phyloP scores from a whole-genome alignment of 768 basidiomycete species.

The Chalciporus piperatus region DNA sequence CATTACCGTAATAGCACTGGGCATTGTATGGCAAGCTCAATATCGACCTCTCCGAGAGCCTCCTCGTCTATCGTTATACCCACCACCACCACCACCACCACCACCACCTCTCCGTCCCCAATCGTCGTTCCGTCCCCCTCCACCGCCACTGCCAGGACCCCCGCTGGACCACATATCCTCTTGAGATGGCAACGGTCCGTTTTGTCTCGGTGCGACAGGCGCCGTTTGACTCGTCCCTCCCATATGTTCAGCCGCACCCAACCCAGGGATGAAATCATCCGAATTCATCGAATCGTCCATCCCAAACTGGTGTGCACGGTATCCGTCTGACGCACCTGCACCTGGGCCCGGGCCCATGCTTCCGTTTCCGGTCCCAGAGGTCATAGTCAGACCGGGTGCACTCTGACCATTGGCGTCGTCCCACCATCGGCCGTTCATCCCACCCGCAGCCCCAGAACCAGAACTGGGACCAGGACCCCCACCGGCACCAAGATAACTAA shows the following conservation, averaged over 20 bases:
- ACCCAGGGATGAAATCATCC: slow-evolving; percentile 67
- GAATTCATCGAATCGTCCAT: slow-evolving; percentile 29
- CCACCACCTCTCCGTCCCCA: slow-evolving; percentile 36
- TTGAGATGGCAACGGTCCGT: slow-evolving; percentile 44
- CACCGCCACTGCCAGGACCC: not conserved
- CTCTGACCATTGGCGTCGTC: slow-evolving; percentile 31
- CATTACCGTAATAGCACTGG: no score
- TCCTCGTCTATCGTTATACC: slow-evolving; percentile 23
- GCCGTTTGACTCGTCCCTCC: not conserved
- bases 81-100: slow-evolving; percentile 30
- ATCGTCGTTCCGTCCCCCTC: slow-evolving; percentile 34
- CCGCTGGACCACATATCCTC: slow-evolving; percentile 48
- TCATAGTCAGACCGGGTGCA: not conserved
- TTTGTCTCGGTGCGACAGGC: slow-evolving; percentile 33
- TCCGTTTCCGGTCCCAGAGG: not conserved
- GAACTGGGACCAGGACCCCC: slow-evolving; percentile 14
- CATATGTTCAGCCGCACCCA: slow-evolving; percentile 41
- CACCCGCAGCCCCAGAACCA: slow-evolving; percentile 3
- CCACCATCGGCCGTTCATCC: slow-evolving; percentile 37
- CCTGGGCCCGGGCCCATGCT: not conserved
- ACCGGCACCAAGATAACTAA: slow-evolving; percentile 45
- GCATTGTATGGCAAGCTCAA: slow-evolving; percentile 4
- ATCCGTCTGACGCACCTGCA: slow-evolving; percentile 21
- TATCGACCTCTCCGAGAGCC: slow-evolving; percentile 27
- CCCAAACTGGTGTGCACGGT: slow-evolving; percentile 24